Conservation (phyloP, 495 filamentous ascomycete genomes). For the Tirmania nivea region DNA sequence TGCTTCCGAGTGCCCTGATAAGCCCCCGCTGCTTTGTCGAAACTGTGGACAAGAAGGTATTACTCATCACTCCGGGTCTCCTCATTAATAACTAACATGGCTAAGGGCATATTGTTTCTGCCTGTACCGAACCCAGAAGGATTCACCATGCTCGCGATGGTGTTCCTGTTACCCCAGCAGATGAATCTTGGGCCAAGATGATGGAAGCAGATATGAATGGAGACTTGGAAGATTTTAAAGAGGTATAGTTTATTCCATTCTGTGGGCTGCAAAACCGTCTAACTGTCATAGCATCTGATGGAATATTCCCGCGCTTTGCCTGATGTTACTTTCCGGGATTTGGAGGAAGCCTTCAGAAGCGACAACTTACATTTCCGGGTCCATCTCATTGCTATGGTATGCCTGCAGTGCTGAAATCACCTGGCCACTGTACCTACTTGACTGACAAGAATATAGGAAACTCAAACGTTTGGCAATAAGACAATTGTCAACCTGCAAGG, state of each 20-base stretch:
- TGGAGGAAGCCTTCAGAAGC: slow-evolving; percentile 51
- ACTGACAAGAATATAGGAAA: slow-evolving; percentile 24
- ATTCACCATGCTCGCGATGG: slow-evolving; percentile 38
- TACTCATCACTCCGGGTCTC: slow-evolving; percentile 1
- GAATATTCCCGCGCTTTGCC: slow-evolving; percentile 55
- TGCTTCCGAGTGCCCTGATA: slow-evolving; percentile 47
- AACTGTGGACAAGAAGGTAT: slow-evolving; percentile 57
- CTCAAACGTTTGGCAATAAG: slow-evolving; percentile 34
- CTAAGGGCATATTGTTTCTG: slow-evolving; percentile 39
- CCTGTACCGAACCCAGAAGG: slow-evolving; percentile 49
- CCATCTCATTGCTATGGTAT: slow-evolving; percentile 52
- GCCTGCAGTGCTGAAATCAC: not conserved
- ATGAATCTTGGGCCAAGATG: slow-evolving; percentile 50
- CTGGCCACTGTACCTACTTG: not conserved
- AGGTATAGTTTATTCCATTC: slow-evolving; percentile 26
- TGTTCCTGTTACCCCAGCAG: slow-evolving; percentile 29
- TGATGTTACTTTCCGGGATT: slow-evolving; percentile 39
- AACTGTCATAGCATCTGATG: slow-evolving; percentile 29
- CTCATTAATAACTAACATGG: not conserved
- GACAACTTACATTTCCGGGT: slow-evolving; percentile 31
- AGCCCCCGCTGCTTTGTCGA: slow-evolving; percentile 40
- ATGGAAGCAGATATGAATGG: slow-evolving; percentile 36
- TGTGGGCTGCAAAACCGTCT: not conserved
- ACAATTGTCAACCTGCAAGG: slow-evolving; percentile 73
- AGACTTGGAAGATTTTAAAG: slow-evolving; percentile 54